Base-by-base conservation (phyloP, 225 moss, liverwort and hornwort genomes). In the Lunularia cruciata region DNA sequence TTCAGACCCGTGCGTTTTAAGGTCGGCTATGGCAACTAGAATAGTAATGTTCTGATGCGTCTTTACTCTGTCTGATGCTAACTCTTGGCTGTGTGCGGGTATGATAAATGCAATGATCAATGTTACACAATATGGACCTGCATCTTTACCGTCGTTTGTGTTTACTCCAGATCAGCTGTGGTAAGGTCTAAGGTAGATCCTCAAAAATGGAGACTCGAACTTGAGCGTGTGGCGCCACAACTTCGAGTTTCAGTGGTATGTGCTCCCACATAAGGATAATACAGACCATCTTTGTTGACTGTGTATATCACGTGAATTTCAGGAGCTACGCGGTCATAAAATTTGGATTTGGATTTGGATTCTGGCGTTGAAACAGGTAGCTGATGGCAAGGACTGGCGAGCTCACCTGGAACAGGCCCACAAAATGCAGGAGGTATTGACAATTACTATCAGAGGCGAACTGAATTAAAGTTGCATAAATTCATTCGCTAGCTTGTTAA, bases 341-440 rank as follows among this genome's bases (percentile, higher is more conserved):
- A 3, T 10, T 43, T 43, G 5, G 0, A 43, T 43, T 43, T 10
- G 43, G 1, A 16, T 16, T 11, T 6, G 43, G n/a, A n/a, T 43
- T 43, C 40, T 43, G 20, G 23, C 25, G 37, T 20, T 20, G 39
- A 60, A 20, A 60, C 27, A 85, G 85, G 48, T 80, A 3, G 73
- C 37, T 0, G 80, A 91, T 18, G 69, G 63, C 0, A 88, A 88
- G 8, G 84, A 94, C 12, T 94, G 94, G 94, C 80, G 85, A 5
- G 54, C 61, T 4, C 89, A 94, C 74, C 72, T 91, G 36, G 79
- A 89, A 43, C 75, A 36, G 3, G 86, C 83, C 0, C 71, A 72
- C 34, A 76, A 78, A 28, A 32, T 89, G 4, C 83, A 85, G 0
- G 22, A 73, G 53, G 83, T 83, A 53, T 51, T 48, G 23, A 39